phyloP scores from a whole-genome alignment of 2,329 filamentous ascomycete genomes.

The Diaporthe capsici region DNA sequence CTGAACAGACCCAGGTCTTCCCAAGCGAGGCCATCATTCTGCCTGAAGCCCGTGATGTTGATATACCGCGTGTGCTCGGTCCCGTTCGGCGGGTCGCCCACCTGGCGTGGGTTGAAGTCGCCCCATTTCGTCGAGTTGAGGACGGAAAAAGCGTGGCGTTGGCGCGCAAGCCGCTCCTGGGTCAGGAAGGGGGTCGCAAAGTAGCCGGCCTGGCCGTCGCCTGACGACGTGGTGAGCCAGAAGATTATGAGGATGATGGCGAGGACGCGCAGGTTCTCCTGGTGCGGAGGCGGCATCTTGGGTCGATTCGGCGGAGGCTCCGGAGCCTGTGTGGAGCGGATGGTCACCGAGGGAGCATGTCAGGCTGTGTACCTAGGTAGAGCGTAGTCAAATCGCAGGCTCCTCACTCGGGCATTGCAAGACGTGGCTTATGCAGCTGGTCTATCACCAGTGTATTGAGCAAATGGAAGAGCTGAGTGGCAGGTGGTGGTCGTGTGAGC shows the following conservation, averaged over 20 bases:
- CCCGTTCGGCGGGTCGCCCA: slow-evolving; percentile 48
- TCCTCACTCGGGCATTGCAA: slow-evolving; percentile 8
- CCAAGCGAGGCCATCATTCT: slow-evolving; percentile 84
- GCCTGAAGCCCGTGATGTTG: slow-evolving; percentile 83
- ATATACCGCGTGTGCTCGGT: slow-evolving; percentile 61
- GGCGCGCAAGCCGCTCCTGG: slow-evolving; percentile 63
- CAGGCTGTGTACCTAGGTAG: not conserved
- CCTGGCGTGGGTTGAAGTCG: slow-evolving; percentile 66
- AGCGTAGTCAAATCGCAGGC: not conserved
- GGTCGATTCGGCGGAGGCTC: slow-evolving; percentile 43
- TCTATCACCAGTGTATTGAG: not conserved
- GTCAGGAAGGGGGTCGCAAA: slow-evolving; percentile 58
- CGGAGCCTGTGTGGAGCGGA: slow-evolving; percentile 28
- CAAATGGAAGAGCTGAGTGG: not conserved
- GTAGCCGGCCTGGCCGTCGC: slow-evolving; percentile 58
- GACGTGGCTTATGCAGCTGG: not conserved
- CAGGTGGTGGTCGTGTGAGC: slow-evolving; percentile 12
- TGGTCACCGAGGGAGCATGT: slow-evolving; percentile 38
- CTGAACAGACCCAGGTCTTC: slow-evolving; percentile 77
- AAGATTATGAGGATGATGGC: slow-evolving; percentile 60
- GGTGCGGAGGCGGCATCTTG: slow-evolving; percentile 61
- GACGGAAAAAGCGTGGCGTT: slow-evolving; percentile 65
- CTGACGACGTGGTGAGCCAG: slow-evolving; percentile 59
- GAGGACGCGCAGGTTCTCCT: slow-evolving; percentile 60
- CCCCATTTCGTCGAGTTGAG: slow-evolving; percentile 72